A percentile compares a stretch with the other conserved stretches of the same genome.
These are phyloP conservation scores for Amborella trichopoda DNA, from an alignment of 164 flowering plant genomes.

Conservation along the genomic window DNA sequence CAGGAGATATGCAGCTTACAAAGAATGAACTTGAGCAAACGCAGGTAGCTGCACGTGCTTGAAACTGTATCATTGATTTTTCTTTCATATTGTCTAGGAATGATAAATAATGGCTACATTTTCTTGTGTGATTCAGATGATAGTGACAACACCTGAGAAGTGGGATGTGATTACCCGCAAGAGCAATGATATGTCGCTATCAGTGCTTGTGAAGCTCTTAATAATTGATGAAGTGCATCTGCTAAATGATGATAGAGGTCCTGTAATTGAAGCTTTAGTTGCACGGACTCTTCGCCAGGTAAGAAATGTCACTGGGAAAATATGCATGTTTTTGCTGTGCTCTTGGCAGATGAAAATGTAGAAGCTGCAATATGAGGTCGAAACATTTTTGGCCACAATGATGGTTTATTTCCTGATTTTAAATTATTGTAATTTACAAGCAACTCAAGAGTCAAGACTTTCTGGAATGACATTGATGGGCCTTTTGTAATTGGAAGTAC, in stretches of 20 bases:
- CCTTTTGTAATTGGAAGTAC: no score
- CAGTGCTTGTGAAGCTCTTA: slow-evolving; percentile 88
- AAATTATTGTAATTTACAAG: no score
- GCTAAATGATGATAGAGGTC: slow-evolving; percentile 96
- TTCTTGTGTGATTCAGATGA: slow-evolving; percentile 52
- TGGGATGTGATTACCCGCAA: slow-evolving; percentile 99
- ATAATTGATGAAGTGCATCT: slow-evolving; percentile 99
- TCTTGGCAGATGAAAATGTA: no score
- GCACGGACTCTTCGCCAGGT: slow-evolving; percentile 99
- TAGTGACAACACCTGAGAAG: slow-evolving; percentile 98
- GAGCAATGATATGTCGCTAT: slow-evolving; percentile 97
- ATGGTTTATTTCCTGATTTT: neutral
- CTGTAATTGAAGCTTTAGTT: slow-evolving; percentile 96
- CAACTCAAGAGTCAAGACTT: no score
- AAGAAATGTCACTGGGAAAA: no score
- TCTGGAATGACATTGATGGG: no score
- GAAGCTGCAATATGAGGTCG: no score
- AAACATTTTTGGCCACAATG: no score
- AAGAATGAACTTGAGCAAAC: slow-evolving; percentile 89
- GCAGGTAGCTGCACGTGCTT: slow-evolving; percentile 38
- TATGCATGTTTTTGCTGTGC: no score
- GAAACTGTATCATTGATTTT: slow-evolving; percentile 3
- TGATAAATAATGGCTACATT: slow-evolving; percentile 3
- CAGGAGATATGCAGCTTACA: slow-evolving; percentile 97
- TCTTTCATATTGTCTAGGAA: neutral